Evolutionary conservation across 192 early-diverging fungal species (phyloP), one percentile per base, ranked within the genome.

Genomic region (Backusella liffmaniae): DNA sequence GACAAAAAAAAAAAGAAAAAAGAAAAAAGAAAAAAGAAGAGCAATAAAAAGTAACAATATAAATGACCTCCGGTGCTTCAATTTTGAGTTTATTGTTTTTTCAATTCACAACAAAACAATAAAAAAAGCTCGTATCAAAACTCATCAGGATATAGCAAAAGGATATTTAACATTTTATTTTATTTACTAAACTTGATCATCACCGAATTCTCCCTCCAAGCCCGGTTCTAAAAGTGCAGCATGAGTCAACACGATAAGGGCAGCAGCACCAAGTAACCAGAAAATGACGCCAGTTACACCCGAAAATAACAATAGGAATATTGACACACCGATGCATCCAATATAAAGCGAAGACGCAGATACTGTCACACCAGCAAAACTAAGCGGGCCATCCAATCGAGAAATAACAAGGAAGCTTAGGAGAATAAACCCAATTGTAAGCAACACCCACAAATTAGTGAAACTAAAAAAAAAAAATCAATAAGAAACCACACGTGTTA

Each of bases 241-340:
- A 76, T 90, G 88, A 70, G 84, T 86, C 23, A 86, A 56, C 65
- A 90, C 80, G 13, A 80, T 73, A 32, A 86, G 75, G 26, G 87
- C 87, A 75, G 86, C 85, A 59, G 87, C 88, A 67, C 85, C 85
- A 73, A 88, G 74, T 67, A 89, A 82, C 89, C 88, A 90, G 66
- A 90, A 89, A 44, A 90, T 78, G 21, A 83, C 84, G n/a, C 86
- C 85, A 7, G 85, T 80, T 18, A 86, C 81, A 21, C 82, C 83
- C 39, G 86, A 88, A 71, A 91, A 78, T 66, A 84, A 82, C 59
- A 91, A 82, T 7, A 91, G 76, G 37, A 84, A 66, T 62, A 90
- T 77, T 18, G 87, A 85, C 29, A 82, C 74, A 42, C 72, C 65
- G 65, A 81, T 78, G 30, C 85, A 79, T 29, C 34, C 72, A 30